phyloP scores from a whole-genome alignment of 1,284 basidiomycete genomes.

The Inonotus obliquus region DNA sequence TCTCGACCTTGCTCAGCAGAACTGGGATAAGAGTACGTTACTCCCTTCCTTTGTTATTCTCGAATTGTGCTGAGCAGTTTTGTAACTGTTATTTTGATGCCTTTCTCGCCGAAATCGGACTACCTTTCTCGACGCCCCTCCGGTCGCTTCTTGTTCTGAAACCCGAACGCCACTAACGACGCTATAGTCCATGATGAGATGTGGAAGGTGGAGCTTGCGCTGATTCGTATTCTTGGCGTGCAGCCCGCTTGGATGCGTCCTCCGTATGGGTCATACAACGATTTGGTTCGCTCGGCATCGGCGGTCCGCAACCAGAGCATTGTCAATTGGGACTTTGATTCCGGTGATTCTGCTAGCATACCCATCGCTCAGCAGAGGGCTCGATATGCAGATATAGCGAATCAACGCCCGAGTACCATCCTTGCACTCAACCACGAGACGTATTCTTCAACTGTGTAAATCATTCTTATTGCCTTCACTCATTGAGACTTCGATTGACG shows the following conservation, averaged over 20 bases:
- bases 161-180: not conserved
- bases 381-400: constrained; percentile 29
- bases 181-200: constrained; percentile 33
- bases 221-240: constrained; percentile 44
- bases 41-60: no score
- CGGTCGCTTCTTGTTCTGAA: not conserved
- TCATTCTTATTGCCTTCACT: not conserved
- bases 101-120: no score
- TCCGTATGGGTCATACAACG: constrained; percentile 47
- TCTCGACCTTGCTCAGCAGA: constrained; percentile 7
- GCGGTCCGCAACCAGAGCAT: constrained; percentile 34
- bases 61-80: no score
- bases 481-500: not conserved
- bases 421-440: constrained; percentile 43
- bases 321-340: constrained; percentile 41
- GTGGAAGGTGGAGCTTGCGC: constrained; percentile 42
- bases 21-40: constrained; percentile 13
- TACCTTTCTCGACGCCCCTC: not conserved
- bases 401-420: constrained; percentile 33
- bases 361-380: constrained; percentile 30
- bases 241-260: constrained; percentile 44
- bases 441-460: constrained; percentile 35
- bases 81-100: no score
- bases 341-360: constrained; percentile 34
- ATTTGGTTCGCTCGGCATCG: constrained; percentile 42